phyloP scores from a whole-genome alignment of 768 basidiomycete genomes.

The Calocybe gangraenosa region DNA sequence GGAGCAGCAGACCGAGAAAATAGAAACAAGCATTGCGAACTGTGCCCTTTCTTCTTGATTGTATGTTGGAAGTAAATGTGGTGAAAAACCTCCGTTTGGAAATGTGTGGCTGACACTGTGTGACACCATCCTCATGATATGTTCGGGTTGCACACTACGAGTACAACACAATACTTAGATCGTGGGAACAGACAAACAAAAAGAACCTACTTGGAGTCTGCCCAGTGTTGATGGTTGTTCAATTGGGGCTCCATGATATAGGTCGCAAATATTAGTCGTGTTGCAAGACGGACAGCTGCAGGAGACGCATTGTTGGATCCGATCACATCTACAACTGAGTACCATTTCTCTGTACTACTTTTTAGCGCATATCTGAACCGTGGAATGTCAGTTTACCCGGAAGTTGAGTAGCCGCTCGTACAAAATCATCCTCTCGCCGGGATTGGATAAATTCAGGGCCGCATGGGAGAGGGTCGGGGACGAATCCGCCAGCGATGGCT shows the following conservation, averaged over 20 bases:
- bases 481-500: conserved; percentile 17
- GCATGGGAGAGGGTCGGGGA: conserved; percentile 21
- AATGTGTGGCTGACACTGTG: conserved; percentile 7
- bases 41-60: conserved; percentile 26
- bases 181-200: too few species aligned
- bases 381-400: conserved; percentile 40
- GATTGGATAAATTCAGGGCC: conserved; percentile 24
- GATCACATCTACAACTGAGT: conserved; percentile 38
- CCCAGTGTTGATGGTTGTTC: conserved; percentile 20
- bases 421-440: conserved; percentile 45
- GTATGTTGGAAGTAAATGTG: conserved; percentile 4
- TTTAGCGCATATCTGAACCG: neutral
- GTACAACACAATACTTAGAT: neutral
- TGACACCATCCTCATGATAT: conserved; percentile 20
- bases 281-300: conserved; percentile 54
- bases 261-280: conserved; percentile 51
- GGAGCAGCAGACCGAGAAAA: conserved; percentile 32
- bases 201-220: conserved; percentile 11
- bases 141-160: conserved; percentile 11
- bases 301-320: conserved; percentile 50
- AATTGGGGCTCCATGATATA: conserved; percentile 50
- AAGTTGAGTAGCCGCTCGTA: conserved; percentile 64
- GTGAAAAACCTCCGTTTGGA: conserved; percentile 15
- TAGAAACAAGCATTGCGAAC: conserved; percentile 36
- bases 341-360: conserved; percentile 46